Evolutionary conservation across 2,329 filamentous ascomycete species (phyloP).

Genomic region (Xylariaceae sp.): DNA sequence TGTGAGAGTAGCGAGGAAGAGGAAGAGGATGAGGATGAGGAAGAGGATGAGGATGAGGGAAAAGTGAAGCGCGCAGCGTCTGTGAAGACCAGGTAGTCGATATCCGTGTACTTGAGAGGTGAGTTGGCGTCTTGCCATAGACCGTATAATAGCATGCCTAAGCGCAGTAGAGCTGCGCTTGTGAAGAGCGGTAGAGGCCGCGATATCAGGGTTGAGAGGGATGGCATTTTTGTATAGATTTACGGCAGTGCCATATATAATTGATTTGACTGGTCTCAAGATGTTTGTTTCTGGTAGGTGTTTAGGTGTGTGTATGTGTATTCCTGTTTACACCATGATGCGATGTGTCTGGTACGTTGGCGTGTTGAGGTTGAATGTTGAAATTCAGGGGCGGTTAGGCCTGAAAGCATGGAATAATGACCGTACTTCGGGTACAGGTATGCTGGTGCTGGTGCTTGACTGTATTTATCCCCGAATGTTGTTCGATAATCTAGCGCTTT

Average conservation of each 20-base stretch:
- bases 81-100: conserved; percentile 98
- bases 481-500: no score
- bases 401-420: no score
- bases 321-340: not conserved
- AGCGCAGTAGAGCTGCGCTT: conserved; percentile 59
- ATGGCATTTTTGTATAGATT: conserved; percentile 10
- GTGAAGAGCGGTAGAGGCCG: conserved; percentile 47
- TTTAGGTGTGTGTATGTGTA: not conserved
- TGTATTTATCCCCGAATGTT: no score
- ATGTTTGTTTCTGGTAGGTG: not conserved
- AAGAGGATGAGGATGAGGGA: conserved; percentile 78
- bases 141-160: conserved; percentile 75
- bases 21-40: conserved; percentile 71
- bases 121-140: conserved; percentile 89
- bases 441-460: no score
- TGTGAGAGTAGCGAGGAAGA: conserved; percentile 67
- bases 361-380: not conserved
- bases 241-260: conserved; percentile 16
- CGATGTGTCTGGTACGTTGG: not conserved
- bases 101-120: conserved; percentile 95
- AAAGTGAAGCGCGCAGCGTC: conserved; percentile 72
- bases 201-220: conserved; percentile 32
- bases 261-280: not conserved
- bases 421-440: no score
- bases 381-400: not conserved